Base-by-base conservation (phyloP, 495 filamentous ascomycete species). In the Neurospora sp. region DNA sequence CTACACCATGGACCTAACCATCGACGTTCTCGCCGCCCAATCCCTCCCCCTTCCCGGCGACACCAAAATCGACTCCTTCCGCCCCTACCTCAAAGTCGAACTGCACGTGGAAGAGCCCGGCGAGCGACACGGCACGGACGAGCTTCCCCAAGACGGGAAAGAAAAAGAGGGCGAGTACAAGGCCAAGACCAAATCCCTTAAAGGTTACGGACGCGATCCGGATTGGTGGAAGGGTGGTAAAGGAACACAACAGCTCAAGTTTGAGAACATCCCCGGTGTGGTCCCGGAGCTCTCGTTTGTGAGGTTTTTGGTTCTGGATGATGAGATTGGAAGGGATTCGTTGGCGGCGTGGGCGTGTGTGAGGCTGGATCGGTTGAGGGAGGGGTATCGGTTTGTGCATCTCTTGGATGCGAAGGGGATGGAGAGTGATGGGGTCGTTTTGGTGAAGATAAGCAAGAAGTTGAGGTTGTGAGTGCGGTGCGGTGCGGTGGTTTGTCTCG, bases 301-400 rank as follows among this genome's bases (percentile, higher is more conserved):
- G 46, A 88, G 95, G 71, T 93, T 98, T 81, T 92, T 96, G 79
- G 85, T 98, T 75, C 89, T 92, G 79, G 92, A 97, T 77, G 90
- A 95, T 73, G 90, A 94, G 75, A 59, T 95, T 70, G 89, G 89
- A 3, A 86, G 87, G 73, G 93, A 97, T 75, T 84, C 90, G 68
- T 78, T 96, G 44, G 93, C 92, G 22, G 93, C 90, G 12, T 98
- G 95, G 95, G 89, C 93, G 9, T 97, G 94, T 78, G 89, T 97
- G 71, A 86, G 93, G 22, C 87, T 98, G 1, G 93, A 97, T 81
- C 87, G 93, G 18, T 80, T 97, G 70, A 87, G 89, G 68, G 78
- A 86, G 44, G 95, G 95, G 2, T 91, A 92, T 74, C 86, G 93
- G 18, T 89, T 97, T 72, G 82, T 98, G 46, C 91, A 89, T 70